A percentile compares a stretch with the other conserved stretches of the same genome.
These are phyloP conservation scores for Penicillium griseofulvum DNA, from an alignment of 2,329 filamentous ascomycete genomes.

Conservation along the genomic window DNA sequence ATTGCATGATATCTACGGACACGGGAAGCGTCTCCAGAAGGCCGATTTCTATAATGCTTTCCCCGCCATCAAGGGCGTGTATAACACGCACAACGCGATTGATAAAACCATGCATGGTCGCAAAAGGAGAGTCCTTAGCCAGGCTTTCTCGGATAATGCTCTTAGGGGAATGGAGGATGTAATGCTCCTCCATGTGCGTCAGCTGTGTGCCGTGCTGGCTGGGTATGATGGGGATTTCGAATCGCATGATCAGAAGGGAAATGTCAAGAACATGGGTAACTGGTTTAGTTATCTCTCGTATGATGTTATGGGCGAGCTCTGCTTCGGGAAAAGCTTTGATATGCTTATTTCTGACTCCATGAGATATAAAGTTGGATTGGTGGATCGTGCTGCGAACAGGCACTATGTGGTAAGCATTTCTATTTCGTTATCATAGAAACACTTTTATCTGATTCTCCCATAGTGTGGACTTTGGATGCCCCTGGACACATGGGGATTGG, in stretches of 20 bases:
- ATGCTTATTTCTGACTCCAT: slow-evolving; percentile 45
- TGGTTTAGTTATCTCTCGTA: slow-evolving; percentile 49
- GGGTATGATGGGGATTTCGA: slow-evolving; percentile 18
- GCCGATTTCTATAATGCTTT: slow-evolving; percentile 72
- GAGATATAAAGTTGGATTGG: slow-evolving; percentile 66
- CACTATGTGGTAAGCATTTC: slow-evolving; percentile 61
- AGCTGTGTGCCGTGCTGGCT: slow-evolving; percentile 53
- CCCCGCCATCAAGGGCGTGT: slow-evolving; percentile 61
- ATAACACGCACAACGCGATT: slow-evolving; percentile 71
- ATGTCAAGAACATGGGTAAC: slow-evolving; percentile 36
- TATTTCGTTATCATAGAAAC: background rate
- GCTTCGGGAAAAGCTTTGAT: slow-evolving; percentile 52
- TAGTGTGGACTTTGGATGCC: slow-evolving; percentile 71
- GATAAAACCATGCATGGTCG: slow-evolving; percentile 67
- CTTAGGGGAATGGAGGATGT: slow-evolving; percentile 68
- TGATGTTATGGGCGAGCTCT: slow-evolving; percentile 52
- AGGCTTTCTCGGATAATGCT: slow-evolving; percentile 66
- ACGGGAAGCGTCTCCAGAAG: slow-evolving; percentile 51
- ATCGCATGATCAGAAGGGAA: slow-evolving; percentile 20
- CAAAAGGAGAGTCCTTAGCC: slow-evolving; percentile 68
- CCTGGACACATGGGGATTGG: slow-evolving; percentile 63
- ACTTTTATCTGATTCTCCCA: background rate
- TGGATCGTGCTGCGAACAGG: slow-evolving; percentile 65
- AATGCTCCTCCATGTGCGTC: slow-evolving; percentile 64
- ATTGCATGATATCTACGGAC: slow-evolving; percentile 42